Percentiles rank a stretch among this genome's conserved stretches.
These are phyloP conservation scores for Trametes cingulata DNA, from an alignment of 768 basidiomycete species.

Conservation along the genomic window DNA sequence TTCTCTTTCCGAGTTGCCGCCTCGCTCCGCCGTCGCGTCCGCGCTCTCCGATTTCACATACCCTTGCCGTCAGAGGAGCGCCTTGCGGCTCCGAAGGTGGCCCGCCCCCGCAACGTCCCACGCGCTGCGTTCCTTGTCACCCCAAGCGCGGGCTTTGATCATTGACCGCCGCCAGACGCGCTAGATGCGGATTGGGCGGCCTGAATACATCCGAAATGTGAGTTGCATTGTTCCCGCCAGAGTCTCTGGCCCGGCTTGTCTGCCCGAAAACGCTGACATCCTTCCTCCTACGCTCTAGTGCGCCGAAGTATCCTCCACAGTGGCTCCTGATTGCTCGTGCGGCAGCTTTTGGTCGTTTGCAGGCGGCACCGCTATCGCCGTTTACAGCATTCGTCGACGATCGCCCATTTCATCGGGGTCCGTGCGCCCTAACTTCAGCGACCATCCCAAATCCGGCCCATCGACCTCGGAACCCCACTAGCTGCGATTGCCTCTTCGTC, in stretches of 20 bases:
- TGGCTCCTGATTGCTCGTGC: conserved; percentile 5
- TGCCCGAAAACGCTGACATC: not conserved
- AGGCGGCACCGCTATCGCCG: conserved; percentile 14
- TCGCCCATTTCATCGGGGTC: conserved; percentile 1
- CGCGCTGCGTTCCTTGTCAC: not conserved
- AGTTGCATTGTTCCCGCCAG: not conserved
- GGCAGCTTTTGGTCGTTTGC: not conserved
- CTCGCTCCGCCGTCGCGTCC: not conserved
- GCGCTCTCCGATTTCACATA: not conserved
- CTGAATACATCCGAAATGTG: not conserved
- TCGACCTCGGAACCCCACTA: conserved; percentile 12
- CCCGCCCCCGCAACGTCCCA: conserved; percentile 6
- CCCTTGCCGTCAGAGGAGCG: conserved; percentile 3
- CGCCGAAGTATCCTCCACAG: conserved; percentile 11
- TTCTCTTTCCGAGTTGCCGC: not conserved
- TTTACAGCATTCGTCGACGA: not conserved
- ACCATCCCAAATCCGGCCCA: conserved; percentile 16
- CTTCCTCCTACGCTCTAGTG: not conserved
- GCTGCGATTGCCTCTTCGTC: not conserved
- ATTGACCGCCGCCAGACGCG: not conserved
- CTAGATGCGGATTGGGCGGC: not conserved
- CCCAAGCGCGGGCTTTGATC: not conserved
- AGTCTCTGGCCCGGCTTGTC: not conserved
- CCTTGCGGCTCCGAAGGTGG: conserved; percentile 11
- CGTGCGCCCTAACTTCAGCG: not conserved